Conservation (phyloP, 2,329 filamentous ascomycete genomes). For the Xylariales sp. region DNA sequence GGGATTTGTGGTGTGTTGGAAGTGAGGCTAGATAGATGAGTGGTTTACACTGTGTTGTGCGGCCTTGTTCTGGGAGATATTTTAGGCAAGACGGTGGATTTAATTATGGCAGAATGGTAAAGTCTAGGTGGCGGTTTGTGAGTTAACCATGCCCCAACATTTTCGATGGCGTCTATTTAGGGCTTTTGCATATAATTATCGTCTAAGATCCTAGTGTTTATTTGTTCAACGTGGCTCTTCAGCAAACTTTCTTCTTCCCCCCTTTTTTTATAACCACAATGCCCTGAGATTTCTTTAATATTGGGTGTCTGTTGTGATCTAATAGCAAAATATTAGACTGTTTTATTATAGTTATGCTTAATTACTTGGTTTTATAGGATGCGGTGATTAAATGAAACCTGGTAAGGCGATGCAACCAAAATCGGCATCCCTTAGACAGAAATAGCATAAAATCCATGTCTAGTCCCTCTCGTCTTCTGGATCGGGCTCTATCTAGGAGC, state of each 20-base stretch:
- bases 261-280: background rate
- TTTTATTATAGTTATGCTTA: constrained; percentile 1
- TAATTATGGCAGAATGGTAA: background rate
- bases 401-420: background rate
- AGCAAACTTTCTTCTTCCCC: background rate
- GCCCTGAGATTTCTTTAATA: background rate
- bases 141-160: background rate
- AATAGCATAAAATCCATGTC: background rate
- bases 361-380: background rate
- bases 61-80: too few relatives aligned
- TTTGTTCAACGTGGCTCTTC: background rate
- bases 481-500: background rate
- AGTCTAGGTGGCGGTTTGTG: background rate
- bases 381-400: background rate
- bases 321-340: background rate
- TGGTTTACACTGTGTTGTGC: too few relatives aligned
- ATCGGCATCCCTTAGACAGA: background rate
- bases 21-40: too few relatives aligned
- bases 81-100: too few relatives aligned
- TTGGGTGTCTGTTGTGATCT: background rate
- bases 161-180: background rate
- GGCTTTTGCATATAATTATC: background rate
- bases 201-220: constrained; percentile 2
- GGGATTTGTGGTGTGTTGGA: too few relatives aligned
- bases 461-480: background rate